Evolutionary conservation across 208 protist genomes (phyloP).

Genomic region (Wallacemonas sp.): DNA sequence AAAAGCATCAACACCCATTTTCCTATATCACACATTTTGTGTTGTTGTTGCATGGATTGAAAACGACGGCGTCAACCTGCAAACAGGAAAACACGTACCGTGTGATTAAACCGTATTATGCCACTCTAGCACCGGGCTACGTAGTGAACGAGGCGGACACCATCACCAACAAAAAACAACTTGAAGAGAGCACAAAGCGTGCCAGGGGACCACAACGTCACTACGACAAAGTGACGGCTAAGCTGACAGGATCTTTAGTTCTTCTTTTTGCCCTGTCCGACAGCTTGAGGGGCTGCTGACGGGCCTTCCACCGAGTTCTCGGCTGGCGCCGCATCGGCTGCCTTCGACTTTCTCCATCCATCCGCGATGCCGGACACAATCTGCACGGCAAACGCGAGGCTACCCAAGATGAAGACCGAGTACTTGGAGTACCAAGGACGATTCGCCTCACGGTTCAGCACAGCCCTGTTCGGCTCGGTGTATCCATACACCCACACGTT

Average conservation of each 20-base stretch:
- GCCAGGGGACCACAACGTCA: too few relatives aligned
- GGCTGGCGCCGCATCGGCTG: neutral
- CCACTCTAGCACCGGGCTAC: too few relatives aligned
- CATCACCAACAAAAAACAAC: neutral
- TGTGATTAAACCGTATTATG: too few relatives aligned
- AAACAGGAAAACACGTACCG: too few relatives aligned
- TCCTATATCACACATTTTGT: too few relatives aligned
- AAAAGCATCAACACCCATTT: too few relatives aligned
- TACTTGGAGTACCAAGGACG: constrained; percentile 38
- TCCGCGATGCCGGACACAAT: constrained; percentile 42
- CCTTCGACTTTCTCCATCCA: constrained; percentile 27
- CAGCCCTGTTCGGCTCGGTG: constrained; percentile 23
- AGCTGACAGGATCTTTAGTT: constrained; percentile 15
- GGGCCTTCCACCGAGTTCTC: too few relatives aligned
- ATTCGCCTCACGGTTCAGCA: constrained; percentile 29
- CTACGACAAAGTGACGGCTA: too few relatives aligned
- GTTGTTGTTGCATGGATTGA: too few relatives aligned
- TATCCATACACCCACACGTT: constrained; percentile 76
- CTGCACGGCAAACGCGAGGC: constrained; percentile 44
- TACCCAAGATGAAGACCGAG: constrained; percentile 24
- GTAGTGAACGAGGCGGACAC: too few relatives aligned
- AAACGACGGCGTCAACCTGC: too few relatives aligned
- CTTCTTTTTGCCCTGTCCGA: constrained; percentile 8
- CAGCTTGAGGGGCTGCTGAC: neutral
- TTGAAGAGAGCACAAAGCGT: neutral